Evolutionary conservation across 2,329 filamentous ascomycete genomes (phyloP).

Genomic region (Penicillium glabrum): DNA sequence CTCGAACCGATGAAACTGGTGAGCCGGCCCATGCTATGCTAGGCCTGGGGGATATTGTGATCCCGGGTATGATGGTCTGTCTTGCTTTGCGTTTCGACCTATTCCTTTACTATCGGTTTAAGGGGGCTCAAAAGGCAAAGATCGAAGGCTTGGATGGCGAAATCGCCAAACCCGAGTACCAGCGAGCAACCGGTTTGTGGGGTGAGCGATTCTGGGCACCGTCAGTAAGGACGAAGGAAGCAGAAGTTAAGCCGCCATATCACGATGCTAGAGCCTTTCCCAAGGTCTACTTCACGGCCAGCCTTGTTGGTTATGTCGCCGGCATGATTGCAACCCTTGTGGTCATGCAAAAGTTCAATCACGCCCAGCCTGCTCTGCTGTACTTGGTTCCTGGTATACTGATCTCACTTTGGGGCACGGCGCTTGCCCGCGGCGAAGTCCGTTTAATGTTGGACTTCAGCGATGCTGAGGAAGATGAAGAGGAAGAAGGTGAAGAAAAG

Average conservation of each 20-base stretch:
- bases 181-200: conserved; percentile 70
- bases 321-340: conserved; percentile 76
- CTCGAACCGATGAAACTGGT: conserved; percentile 56
- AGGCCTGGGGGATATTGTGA: conserved; percentile 88
- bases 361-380: conserved; percentile 84
- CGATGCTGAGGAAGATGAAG: conserved; percentile 58
- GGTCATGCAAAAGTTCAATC: conserved; percentile 74
- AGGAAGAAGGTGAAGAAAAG: conserved; percentile 22
- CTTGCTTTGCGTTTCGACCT: conserved; percentile 90
- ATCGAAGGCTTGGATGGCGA: conserved; percentile 19
- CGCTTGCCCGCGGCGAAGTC: conserved; percentile 68
- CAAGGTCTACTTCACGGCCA: conserved; percentile 82
- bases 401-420: conserved; percentile 72
- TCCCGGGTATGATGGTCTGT: conserved; percentile 87
- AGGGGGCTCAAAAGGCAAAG: conserved; percentile 50
- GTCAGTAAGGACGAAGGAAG: conserved; percentile 22
- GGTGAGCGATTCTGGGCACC: conserved; percentile 79
- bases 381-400: conserved; percentile 90
- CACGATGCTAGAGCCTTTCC: conserved; percentile 57
- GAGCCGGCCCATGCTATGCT: conserved; percentile 66
- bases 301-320: conserved; percentile 71
- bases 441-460: conserved; percentile 77
- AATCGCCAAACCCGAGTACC: conserved; percentile 37
- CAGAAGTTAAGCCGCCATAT: conserved; percentile 35
- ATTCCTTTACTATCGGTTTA: conserved; percentile 74